Base-by-base conservation (phyloP, 306 rosid species). In the Trifolium repens region DNA sequence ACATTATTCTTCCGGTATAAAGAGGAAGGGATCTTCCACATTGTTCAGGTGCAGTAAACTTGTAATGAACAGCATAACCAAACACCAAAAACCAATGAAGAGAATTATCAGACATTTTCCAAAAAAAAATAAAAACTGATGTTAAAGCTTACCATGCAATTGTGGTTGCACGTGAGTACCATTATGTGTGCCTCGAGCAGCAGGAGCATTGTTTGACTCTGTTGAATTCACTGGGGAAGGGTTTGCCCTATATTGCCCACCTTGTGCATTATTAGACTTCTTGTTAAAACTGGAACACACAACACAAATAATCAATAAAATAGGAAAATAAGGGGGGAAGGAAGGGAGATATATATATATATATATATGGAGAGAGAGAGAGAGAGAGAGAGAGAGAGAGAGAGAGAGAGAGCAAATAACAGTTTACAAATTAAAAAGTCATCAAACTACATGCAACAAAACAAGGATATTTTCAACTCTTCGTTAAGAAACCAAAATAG, bases 241-340 rank as follows among this genome's bases (percentile, higher is more conserved):
- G 84, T 76, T 85, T 70, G 81, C 86, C 91, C 96, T 83, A 52
- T 92, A 75, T 78, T 92, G 98, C 80, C 90, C 96, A 63, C 97
- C 98, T 88, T 91, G 97, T 81, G 91, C 90, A 92, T 87, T 89
- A 76, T 79, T 91, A 75, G 82, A 57, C 97, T 85, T 96, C 88
- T 89, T 82, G 82, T 49, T 90, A 49, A 37, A 81, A 88, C 98
- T 96, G 79, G 32, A 27, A 81, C 62, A 81, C 24, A 35, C 47
- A 79, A 69, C 43, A 80, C 16, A 3, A 42, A 66, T 9, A 65
- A 73, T 70, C 72, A 78, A 78, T 74, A 61, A 77, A 62, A 50
- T 59, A 74, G 32, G 5, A 70, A 26, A 16, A 11, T 37, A 37
- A 1, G 39, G 7, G 19, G 19, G 2, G 1, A 13, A 24, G 60